Conservation (phyloP, 2,329 filamentous ascomycete species). For the Xylariaceae sp. region DNA sequence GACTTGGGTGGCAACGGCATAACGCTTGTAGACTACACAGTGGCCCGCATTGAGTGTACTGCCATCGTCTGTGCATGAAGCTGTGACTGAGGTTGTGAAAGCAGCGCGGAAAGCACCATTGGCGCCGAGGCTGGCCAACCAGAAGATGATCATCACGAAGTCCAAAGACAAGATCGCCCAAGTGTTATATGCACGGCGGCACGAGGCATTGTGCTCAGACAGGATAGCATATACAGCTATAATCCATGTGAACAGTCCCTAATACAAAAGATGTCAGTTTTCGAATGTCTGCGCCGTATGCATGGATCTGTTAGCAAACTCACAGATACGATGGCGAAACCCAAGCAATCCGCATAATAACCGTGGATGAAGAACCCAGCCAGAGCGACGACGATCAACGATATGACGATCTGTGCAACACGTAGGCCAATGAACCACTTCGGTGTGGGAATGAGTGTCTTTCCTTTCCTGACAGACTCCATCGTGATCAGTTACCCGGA, state of each 20-base stretch:
- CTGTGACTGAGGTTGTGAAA: constrained; percentile 32
- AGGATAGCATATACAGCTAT: constrained; percentile 39
- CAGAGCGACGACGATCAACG: constrained; percentile 41
- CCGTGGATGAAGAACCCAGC: constrained; percentile 39
- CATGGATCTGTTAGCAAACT: constrained; percentile 10
- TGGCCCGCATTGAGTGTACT: constrained; percentile 36
- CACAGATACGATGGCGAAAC: constrained; percentile 41
- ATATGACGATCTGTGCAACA: constrained; percentile 38
- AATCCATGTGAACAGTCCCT: constrained; percentile 46
- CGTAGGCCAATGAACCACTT: constrained; percentile 41
- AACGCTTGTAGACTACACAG: constrained; percentile 29
- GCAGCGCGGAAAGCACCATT: constrained; percentile 36
- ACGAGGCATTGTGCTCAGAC: constrained; percentile 36
- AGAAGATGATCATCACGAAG: constrained; percentile 41
- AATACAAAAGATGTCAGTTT: neutral
- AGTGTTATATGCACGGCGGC: constrained; percentile 39
- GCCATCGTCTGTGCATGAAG: constrained; percentile 35
- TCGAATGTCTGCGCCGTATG: too few species aligned
- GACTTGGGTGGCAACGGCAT: constrained; percentile 33
- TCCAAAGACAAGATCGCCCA: constrained; percentile 43
- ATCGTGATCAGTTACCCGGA: constrained; percentile 6
- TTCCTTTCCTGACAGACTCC: constrained; percentile 23
- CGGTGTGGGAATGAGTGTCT: constrained; percentile 37
- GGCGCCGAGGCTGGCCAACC: constrained; percentile 42
- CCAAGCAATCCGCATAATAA: constrained; percentile 36